These are phyloP conservation scores for Apiospora rasikravindrae DNA, from an alignment of 2,329 filamentous ascomycete genomes.

Conservation along the genomic window DNA sequence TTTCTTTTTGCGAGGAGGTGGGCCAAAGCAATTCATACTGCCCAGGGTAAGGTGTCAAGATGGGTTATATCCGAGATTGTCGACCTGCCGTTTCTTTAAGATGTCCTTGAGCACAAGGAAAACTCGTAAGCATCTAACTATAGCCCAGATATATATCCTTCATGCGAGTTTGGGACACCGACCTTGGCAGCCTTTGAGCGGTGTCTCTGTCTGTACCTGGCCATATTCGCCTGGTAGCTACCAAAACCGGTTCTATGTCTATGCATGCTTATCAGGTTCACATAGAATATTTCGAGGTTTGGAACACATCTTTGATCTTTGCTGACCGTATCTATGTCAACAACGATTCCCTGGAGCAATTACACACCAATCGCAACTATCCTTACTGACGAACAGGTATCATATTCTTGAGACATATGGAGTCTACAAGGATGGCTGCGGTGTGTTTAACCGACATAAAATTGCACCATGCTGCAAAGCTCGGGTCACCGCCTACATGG, in stretches of 20 bases:
- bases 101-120: neutral
- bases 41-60: neutral
- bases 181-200: constrained; percentile 6
- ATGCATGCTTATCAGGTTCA: neutral
- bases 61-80: neutral
- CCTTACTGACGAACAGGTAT: neutral
- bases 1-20: constrained; percentile 8
- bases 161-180: neutral
- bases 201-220: neutral
- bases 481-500: neutral
- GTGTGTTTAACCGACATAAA: neutral
- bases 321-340: neutral
- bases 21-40: constrained; percentile 17
- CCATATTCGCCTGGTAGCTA: neutral
- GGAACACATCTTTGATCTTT: neutral
- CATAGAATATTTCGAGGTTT: neutral
- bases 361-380: neutral
- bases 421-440: neutral
- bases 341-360: neutral
- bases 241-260: neutral
- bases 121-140: neutral
- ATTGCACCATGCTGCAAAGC: neutral
- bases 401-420: neutral
- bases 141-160: constrained; percentile 1
- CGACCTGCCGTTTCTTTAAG: neutral